Base-by-base conservation (phyloP, 2,329 filamentous ascomycete species). In the Volutella citrinella region DNA sequence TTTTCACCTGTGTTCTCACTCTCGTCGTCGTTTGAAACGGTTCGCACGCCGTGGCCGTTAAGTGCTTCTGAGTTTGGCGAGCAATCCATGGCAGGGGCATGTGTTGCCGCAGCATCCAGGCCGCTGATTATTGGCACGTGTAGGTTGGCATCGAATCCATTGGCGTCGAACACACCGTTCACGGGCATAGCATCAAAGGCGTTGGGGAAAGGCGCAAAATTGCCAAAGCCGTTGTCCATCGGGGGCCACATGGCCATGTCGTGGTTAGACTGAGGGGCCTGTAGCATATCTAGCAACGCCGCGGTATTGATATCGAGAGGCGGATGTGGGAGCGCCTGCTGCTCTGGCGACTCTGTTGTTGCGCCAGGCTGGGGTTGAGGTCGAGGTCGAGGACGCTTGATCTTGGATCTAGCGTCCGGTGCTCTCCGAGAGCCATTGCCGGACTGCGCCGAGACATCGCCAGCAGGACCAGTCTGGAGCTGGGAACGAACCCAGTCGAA, bases 401-500 rank as follows among this genome's bases (percentile, higher is more conserved):
- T 46, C 33, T 53, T 53, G 30, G 45, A 23, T 32, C 49, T 43
- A 22, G 52, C 49, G 40, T 54, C 50, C 18, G 50, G 50, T 10
- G 46, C 40, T 15, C 50, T 50, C 24, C 48, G 50, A 35, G 32
- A 25, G 27, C 38, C 39, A 32, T 36, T 31, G 24, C 45, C 45
- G 28, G 37, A 28, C 15, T 51, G 47, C 10, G 47, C 32, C 22
- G 38, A 19, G 23, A 35, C 42, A 18, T 52, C 45, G 22, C 27
- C 32, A 25, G 46, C 34, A 29, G 50, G 46, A 16, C 50, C 45
- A 11, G 50, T 52, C 36, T 53, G 50, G 15, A 53, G 40, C 31
- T 53, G 50, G 31, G 50, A 47, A 18, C 50, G 44, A 41, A 53
- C 50, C 50, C 50, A 53, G 33, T 53, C 37, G 27, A 53, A 53